Percentiles rank a stretch among this genome's conserved stretches.
These are phyloP conservation scores for Carex littledalei DNA, from an alignment of 176 grass and related monocot species.

Conservation along the genomic window DNA sequence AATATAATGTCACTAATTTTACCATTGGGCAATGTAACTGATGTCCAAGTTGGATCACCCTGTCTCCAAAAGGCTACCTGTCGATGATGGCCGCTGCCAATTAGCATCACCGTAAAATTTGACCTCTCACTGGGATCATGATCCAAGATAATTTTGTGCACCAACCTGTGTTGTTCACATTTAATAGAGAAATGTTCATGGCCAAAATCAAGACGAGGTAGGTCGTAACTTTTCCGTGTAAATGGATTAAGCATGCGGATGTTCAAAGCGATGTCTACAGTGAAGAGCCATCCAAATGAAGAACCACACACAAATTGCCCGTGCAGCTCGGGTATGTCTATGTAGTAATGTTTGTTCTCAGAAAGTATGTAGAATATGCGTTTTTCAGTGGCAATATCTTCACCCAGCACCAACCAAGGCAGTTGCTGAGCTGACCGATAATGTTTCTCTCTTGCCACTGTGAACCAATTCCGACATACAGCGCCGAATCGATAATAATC, in stretches of 20 bases:
- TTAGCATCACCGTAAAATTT: not conserved
- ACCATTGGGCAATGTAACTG: no score
- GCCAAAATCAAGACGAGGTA: no score
- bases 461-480: not conserved
- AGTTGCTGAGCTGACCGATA: not conserved
- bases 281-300: not conserved
- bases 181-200: no score
- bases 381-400: no score
- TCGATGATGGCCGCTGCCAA: no score
- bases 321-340: not conserved
- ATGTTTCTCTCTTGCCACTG: not conserved
- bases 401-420: not conserved
- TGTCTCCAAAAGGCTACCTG: no score
- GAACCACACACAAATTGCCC: not conserved
- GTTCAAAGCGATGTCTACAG: no score
- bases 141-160: not conserved
- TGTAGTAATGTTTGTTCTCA: not conserved
- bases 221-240: no score
- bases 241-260: no score
- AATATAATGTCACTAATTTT: no score
- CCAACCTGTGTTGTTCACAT: not conserved
- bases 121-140: not conserved
- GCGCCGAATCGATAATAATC: not conserved
- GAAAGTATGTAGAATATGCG: not conserved
- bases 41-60: no score